Evolutionary conservation across 2,329 filamentous ascomycete species (phyloP), one percentile per base, ranked within the genome.

Genomic region (Orbilia quercus): DNA sequence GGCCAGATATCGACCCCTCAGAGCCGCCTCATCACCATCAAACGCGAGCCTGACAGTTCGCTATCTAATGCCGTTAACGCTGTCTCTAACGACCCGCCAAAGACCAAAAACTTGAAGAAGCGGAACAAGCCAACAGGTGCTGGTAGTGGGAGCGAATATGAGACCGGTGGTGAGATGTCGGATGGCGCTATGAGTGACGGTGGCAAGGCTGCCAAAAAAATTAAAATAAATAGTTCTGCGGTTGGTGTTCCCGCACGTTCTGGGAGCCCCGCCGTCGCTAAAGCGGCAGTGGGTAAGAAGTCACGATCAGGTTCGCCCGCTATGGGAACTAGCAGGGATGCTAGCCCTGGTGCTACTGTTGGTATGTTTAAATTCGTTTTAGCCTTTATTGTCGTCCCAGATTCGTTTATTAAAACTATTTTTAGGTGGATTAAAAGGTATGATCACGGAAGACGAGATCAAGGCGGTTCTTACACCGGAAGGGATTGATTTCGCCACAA

Each of bases 401-500:
- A 7, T 25, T 44, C 2, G 28, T 14, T 48, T 31, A 7, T 3
- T 16, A 2, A 59, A 22, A 22, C 59, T n/a, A 20, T 51, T 71
- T 36, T 69, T 45, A 51, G 55, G 65, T 55, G 74, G 60, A 80
- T 62, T 54, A 20, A 73, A 73, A 31, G 79, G 81, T 6, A 59
- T 71, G 45, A 77, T 77, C 20, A 77, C 76, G 28, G 76, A 77
- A 23, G 76, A 77, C 16, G 76, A 77, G 50, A 76, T 77, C 55
- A 75, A 75, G 40, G 70, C 64, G 4, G 76, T 77, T 42, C 63
- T 77, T 7, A 77, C 76, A 3, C 76, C 76, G 3, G 76, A 76
- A 14, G 76, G 76, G 42, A 77, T 81, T 75, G 75, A 76, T 54
- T 71, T 78, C 47, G 76, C 76, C 23, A 76, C 71, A 16, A 76